These are phyloP conservation scores for Leishmania amazonensis DNA, from an alignment of 208 protist species.

Conservation along the genomic window DNA sequence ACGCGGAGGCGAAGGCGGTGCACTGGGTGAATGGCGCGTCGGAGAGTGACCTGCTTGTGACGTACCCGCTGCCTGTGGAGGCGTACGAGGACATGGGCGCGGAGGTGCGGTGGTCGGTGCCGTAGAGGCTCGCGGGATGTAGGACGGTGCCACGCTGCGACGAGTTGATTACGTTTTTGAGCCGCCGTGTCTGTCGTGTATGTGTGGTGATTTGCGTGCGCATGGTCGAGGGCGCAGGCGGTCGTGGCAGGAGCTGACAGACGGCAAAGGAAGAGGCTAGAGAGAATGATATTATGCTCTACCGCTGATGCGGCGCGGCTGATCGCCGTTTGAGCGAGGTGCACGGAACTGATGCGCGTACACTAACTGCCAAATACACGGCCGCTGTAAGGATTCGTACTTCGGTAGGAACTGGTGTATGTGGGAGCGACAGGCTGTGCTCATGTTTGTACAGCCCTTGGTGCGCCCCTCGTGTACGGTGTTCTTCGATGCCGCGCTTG, in stretches of 20 bases:
- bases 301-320: too few species aligned
- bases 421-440: too few species aligned
- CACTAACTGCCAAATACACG: not conserved
- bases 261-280: not conserved
- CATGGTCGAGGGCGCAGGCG: not conserved
- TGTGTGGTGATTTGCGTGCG: not conserved
- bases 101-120: constrained; percentile 23
- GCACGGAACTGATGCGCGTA: not conserved
- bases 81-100: constrained; percentile 47
- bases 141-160: not conserved
- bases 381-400: too few species aligned
- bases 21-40: constrained; percentile 53
- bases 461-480: too few species aligned
- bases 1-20: constrained; percentile 36
- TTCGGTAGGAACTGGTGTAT: too few species aligned
- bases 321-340: not conserved
- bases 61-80: constrained; percentile 42
- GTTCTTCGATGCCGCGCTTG: too few species aligned
- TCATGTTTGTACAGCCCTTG: too few species aligned
- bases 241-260: not conserved
- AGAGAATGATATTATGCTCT: not conserved
- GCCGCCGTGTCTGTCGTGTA: not conserved
- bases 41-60: constrained; percentile 54
- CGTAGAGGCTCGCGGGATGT: not conserved
- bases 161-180: not conserved